These are phyloP conservation scores for Saccharomycopsis schoenii DNA, from an alignment of 805 yeast genomes.

Conservation along the genomic window DNA sequence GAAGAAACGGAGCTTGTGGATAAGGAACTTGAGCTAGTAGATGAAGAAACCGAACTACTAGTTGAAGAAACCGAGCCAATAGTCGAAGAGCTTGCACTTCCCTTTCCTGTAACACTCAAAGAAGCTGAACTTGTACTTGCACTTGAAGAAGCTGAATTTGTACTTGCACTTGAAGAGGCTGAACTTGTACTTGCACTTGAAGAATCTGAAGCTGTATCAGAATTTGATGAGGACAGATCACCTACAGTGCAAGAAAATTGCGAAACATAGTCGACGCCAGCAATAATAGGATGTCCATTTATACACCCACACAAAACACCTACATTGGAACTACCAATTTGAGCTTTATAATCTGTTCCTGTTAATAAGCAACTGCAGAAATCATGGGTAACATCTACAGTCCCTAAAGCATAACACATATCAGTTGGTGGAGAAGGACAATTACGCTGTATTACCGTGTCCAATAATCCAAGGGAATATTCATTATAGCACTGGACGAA, in stretches of 20 bases:
- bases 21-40: neutral
- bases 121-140: neutral
- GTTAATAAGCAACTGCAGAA: neutral
- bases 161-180: neutral
- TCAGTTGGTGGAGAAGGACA: neutral
- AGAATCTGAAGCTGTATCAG: neutral
- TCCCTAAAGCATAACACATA: neutral
- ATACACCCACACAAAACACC: neutral
- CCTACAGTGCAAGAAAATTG: conserved; percentile 1
- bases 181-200: neutral
- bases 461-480: neutral
- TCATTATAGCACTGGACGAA: conserved; percentile 1
- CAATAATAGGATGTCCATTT: neutral
- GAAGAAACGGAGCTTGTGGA: neutral
- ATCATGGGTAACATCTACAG: neutral
- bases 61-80: neutral
- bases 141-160: neutral
- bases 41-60: neutral
- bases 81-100: neutral
- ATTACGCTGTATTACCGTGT: neutral
- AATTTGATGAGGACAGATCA: neutral
- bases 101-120: neutral
- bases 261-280: neutral
- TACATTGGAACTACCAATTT: neutral
- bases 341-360: neutral